phyloP scores from a whole-genome alignment of 805 yeast species.

The Schizosaccharomyces osmophilus region DNA sequence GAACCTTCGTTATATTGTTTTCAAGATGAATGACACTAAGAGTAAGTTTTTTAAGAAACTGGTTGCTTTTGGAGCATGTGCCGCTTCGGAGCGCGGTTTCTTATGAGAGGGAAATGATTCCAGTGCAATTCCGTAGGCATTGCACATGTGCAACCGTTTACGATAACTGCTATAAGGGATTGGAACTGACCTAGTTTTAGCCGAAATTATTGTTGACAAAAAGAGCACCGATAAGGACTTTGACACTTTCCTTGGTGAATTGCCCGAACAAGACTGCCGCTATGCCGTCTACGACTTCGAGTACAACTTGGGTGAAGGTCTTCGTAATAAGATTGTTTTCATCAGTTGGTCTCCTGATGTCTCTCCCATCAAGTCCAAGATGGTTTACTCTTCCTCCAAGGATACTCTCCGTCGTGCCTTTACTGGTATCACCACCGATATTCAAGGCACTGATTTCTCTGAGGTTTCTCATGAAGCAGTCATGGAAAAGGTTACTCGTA shows the following conservation, averaged over 20 bases:
- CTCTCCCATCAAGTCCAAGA: slow-evolving; percentile 72
- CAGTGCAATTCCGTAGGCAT: too few species aligned
- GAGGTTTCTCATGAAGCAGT: slow-evolving; percentile 91
- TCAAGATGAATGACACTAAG: slow-evolving; percentile 56
- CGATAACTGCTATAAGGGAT: too few species aligned
- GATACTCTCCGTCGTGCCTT: slow-evolving; percentile 93
- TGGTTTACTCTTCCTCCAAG: slow-evolving; percentile 96
- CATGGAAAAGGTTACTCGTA: slow-evolving; percentile 40
- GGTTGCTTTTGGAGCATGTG: too few species aligned
- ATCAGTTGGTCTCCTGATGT: slow-evolving; percentile 95
- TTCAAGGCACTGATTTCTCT: slow-evolving; percentile 94
- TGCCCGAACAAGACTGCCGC: slow-evolving; percentile 89
- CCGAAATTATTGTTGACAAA: slow-evolving; percentile 73
- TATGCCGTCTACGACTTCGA: slow-evolving; percentile 94
- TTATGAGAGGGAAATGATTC: neutral
- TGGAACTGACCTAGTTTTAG: neutral
- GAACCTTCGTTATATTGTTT: slow-evolving; percentile 62
- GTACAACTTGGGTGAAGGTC: slow-evolving; percentile 80
- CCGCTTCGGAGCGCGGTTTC: neutral
- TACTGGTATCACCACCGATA: slow-evolving; percentile 79
- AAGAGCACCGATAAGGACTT: slow-evolving; percentile 54
- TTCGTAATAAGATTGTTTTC: slow-evolving; percentile 55
- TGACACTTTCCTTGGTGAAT: slow-evolving; percentile 62
- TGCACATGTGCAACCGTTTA: too few species aligned
- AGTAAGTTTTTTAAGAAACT: slow-evolving; percentile 11